Conservation (phyloP, 1,139 yeast species). For the Geotrichum phurueaensis region DNA sequence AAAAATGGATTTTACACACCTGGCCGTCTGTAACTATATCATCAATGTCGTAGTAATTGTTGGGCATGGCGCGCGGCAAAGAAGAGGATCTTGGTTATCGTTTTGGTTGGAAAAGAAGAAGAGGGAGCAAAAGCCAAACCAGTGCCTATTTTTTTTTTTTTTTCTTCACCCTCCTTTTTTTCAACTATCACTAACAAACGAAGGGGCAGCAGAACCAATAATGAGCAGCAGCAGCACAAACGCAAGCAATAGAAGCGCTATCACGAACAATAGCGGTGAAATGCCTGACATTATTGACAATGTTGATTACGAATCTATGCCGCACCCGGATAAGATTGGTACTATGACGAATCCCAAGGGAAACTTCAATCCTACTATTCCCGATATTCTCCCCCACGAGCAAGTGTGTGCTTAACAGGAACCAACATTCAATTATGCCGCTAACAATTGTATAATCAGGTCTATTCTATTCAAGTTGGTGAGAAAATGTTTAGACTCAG, state of each 20-base stretch:
- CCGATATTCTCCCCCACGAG: constrained; percentile 55
- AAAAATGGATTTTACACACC: constrained; percentile 33
- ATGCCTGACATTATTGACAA: neutral
- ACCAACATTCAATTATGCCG: neutral
- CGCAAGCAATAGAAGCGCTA: neutral
- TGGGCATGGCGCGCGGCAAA: constrained; percentile 15
- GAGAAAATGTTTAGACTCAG: constrained; percentile 36
- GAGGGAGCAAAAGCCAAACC: neutral
- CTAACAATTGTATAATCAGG: constrained; percentile 22
- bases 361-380: constrained; percentile 46
- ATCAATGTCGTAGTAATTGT: constrained; percentile 71
- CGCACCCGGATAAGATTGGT: constrained; percentile 13
- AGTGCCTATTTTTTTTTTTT: neutral
- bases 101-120: neutral
- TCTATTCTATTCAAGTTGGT: constrained; percentile 72
- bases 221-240: neutral
- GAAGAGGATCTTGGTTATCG: neutral
- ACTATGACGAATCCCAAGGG: constrained; percentile 22
- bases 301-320: constrained; percentile 10
- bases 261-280: neutral
- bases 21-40: constrained; percentile 74
- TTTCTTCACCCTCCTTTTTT: neutral
- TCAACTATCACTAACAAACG: neutral
- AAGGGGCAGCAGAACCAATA: neutral
- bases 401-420: constrained; percentile 25